Percentiles rank a stretch among this genome's conserved stretches.
Evolutionary conservation across 2,329 filamentous ascomycete species (phyloP).

Genomic region (Dryadomyces quercivorus): DNA sequence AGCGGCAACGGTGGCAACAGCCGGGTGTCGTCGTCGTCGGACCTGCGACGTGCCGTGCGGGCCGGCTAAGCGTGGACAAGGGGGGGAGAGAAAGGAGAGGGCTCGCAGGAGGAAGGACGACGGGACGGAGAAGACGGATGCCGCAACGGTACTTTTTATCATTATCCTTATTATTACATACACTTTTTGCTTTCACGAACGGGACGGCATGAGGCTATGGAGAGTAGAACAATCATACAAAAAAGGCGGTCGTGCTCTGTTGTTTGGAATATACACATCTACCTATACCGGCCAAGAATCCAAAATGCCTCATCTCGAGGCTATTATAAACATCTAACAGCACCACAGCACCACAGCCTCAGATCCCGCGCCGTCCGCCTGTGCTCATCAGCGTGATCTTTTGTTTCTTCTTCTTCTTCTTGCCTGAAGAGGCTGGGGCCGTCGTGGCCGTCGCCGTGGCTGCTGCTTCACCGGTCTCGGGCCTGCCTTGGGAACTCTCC

Average conservation of each 20-base stretch:
- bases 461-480: conserved; percentile 10
- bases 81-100: background rate
- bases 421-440: too few species aligned
- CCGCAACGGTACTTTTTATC: background rate
- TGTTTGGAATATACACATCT: too few species aligned
- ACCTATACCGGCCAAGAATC: too few species aligned
- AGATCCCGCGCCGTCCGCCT: conserved; percentile 34
- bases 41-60: conserved; percentile 9
- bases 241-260: too few species aligned
- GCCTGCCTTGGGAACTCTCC: conserved; percentile 7
- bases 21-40: conserved; percentile 10
- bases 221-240: too few species aligned
- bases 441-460: conserved; percentile 8
- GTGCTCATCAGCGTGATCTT: conserved; percentile 65
- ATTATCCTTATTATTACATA: background rate
- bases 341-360: background rate
- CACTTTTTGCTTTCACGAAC: too few species aligned
- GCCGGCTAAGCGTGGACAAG: conserved; percentile 1
- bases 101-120: too few species aligned
- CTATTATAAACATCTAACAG: background rate
- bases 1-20: conserved; percentile 1
- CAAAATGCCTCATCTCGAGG: background rate
- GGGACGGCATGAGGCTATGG: too few species aligned
- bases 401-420: conserved; percentile 58
- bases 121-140: too few species aligned